phyloP scores from a whole-genome alignment of 73 alveolate species.

The Urostyla sp. region DNA sequence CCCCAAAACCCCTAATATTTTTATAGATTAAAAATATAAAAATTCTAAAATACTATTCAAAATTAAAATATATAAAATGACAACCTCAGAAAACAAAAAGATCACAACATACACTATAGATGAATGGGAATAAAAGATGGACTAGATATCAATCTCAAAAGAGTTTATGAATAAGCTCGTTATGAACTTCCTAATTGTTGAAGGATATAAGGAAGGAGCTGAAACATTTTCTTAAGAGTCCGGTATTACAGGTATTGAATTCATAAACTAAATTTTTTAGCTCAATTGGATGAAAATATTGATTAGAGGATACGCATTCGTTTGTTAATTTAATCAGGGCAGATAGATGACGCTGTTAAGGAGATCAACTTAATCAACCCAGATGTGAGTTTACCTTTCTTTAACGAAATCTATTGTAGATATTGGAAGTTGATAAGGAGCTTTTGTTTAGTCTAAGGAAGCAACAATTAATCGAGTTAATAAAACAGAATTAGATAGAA shows the following conservation, averaged over 20 bases:
- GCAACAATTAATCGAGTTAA: constrained; percentile 78
- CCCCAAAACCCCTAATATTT: too few species aligned
- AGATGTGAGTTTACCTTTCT: constrained; percentile 6
- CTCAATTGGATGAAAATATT: constrained; percentile 72
- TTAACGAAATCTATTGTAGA: constrained; percentile 4
- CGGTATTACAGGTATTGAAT: constrained; percentile 44
- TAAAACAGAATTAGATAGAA: constrained; percentile 64
- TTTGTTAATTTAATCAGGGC: constrained; percentile 66
- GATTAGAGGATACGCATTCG: constrained; percentile 78
- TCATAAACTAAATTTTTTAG: constrained; percentile 13
- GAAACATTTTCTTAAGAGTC: constrained; percentile 67
- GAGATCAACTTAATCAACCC: constrained; percentile 72
- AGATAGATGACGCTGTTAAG: constrained; percentile 81
- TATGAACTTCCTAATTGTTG: constrained; percentile 82
- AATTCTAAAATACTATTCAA: too few species aligned
- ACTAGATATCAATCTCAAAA: constrained; percentile 41
- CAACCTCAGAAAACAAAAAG: too few species aligned
- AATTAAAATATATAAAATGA: too few species aligned
- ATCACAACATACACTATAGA: constrained; percentile 36
- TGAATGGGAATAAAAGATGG: constrained; percentile 51
- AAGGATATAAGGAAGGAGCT: constrained; percentile 83
- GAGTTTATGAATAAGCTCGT: constrained; percentile 78
- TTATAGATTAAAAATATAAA: too few species aligned
- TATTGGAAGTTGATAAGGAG: constrained; percentile 72
- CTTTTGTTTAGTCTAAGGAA: constrained; percentile 77